Evolutionary conservation across 305 asterid species (phyloP).

Genomic region (Fraxinus floribunda): DNA sequence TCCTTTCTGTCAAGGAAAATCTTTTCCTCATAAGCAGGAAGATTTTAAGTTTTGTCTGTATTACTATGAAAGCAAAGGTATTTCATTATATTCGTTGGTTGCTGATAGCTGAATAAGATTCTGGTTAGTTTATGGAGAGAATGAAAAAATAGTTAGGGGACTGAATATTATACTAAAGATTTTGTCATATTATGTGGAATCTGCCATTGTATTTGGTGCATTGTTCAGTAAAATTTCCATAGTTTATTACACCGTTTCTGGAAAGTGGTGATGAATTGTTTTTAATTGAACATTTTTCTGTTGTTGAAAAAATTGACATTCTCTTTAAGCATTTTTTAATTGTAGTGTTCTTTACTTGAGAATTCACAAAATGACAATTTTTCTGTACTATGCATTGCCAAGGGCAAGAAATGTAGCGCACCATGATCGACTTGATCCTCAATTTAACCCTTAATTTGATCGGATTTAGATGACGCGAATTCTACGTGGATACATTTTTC

Average conservation of each 20-base stretch:
- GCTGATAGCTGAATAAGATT: neutral
- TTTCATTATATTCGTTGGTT: neutral
- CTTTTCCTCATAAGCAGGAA: neutral
- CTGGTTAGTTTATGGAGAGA: constrained; percentile 6
- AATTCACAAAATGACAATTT: neutral
- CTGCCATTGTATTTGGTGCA: neutral
- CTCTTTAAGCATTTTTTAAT: neutral
- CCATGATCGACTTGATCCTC: neutral
- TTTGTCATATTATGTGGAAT: constrained; percentile 13
- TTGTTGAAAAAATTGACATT: neutral
- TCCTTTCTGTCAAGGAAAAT: neutral
- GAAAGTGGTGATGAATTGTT: neutral
- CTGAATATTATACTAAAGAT: neutral
- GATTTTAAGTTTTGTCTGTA: neutral
- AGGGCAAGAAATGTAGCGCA: neutral
- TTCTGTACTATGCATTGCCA: neutral
- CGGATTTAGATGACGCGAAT: neutral
- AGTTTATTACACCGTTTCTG: neutral
- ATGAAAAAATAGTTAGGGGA: constrained; percentile 10
- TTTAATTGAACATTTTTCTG: neutral
- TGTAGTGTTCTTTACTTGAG: neutral
- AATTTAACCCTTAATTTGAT: neutral
- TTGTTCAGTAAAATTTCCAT: neutral
- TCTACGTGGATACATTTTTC: neutral
- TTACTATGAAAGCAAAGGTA: neutral